Conservation (phyloP, 202 grass and related monocot species). For the Schoenoplectus tabernaemontani region DNA sequence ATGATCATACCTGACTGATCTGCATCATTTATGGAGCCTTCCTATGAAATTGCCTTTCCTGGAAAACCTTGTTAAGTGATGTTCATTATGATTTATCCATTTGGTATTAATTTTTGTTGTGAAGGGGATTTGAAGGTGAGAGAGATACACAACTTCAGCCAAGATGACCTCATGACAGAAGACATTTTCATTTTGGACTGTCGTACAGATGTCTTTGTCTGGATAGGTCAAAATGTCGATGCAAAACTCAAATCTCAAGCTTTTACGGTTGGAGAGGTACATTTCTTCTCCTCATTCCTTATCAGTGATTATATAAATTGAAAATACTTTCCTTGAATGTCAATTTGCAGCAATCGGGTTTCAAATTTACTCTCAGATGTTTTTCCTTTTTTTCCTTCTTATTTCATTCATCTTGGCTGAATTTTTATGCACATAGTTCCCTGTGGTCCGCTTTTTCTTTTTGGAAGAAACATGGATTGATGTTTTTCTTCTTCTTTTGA, state of each 20-base stretch:
- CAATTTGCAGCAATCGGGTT: not conserved
- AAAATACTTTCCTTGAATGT: not conserved
- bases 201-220: conserved; percentile 59
- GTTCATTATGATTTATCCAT: not conserved
- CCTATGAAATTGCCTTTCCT: not conserved
- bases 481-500: not conserved
- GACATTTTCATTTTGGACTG: conserved; percentile 73
- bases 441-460: not conserved
- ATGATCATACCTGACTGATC: not conserved
- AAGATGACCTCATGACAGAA: conserved; percentile 80
- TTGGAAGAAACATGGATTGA: not conserved
- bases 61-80: not conserved
- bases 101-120: conserved; percentile 6
- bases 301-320: conserved; percentile 2
- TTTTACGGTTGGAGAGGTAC: conserved; percentile 59
- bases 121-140: conserved; percentile 39
- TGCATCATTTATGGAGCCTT: not conserved
- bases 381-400: not conserved
- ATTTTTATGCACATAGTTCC: not conserved
- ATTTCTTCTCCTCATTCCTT: conserved; percentile 7
- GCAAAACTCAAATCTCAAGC: conserved; percentile 54
- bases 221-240: conserved; percentile 72
- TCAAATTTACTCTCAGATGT: not conserved
- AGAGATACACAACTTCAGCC: conserved; percentile 65
- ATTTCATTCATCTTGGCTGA: not conserved